These are phyloP conservation scores for Microcera coccophila DNA, from an alignment of 2,329 filamentous ascomycete genomes.

Conservation along the genomic window DNA sequence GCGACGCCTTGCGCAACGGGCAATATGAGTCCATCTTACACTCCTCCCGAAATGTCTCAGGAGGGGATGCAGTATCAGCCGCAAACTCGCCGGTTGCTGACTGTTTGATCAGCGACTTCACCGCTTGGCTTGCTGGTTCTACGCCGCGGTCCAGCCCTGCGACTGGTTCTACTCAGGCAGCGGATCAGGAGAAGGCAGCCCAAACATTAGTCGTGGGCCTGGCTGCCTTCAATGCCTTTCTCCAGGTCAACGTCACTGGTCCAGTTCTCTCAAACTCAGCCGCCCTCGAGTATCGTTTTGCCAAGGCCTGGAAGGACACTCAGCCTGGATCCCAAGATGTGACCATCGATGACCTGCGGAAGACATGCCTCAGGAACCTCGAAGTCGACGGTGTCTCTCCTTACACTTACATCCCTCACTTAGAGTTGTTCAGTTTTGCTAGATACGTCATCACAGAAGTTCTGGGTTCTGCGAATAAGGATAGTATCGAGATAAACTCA, in stretches of 20 bases:
- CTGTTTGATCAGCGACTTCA: conserved; percentile 18
- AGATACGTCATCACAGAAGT: conserved; percentile 42
- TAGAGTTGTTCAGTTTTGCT: conserved; percentile 80
- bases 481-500: conserved; percentile 25
- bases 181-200: conserved; percentile 3
- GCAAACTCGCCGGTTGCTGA: neutral
- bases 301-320: conserved; percentile 36
- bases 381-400: conserved; percentile 80
- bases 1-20: conserved; percentile 22
- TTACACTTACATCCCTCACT: conserved; percentile 76
- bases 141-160: conserved; percentile 1
- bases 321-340: conserved; percentile 5
- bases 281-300: conserved; percentile 36
- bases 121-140: conserved; percentile 7
- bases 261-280: conserved; percentile 57
- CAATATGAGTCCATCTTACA: conserved; percentile 24
- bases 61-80: neutral
- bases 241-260: conserved; percentile 85
- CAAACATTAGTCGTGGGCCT: conserved; percentile 29
- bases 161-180: conserved; percentile 1
- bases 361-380: conserved; percentile 62
- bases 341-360: conserved; percentile 42
- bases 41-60: conserved; percentile 2
- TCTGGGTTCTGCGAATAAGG: conserved; percentile 18
- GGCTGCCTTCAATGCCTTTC: conserved; percentile 63